Evolutionary conservation across 495 filamentous ascomycete genomes (phyloP), one percentile per base, ranked within the genome.

Genomic region (Tuber aestivum): DNA sequence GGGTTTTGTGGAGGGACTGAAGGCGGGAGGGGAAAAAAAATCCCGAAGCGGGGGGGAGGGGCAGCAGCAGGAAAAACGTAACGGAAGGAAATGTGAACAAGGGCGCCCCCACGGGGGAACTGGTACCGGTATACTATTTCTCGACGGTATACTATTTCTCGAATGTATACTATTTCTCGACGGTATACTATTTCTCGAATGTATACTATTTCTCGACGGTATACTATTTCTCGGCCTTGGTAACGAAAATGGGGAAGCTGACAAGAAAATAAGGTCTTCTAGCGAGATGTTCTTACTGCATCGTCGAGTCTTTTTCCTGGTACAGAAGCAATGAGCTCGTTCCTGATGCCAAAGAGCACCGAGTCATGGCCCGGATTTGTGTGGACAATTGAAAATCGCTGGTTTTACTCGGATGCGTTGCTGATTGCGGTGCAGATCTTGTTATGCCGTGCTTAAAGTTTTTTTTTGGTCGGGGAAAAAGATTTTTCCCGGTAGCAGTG

Each of bases 1-100:
- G 56, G 27, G 56, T 65, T 65, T 65, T 65, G 56, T 65, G 56
- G 56, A 65, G 56, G 56, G 56, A 65, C 27, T 32, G 27, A 65
- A 35, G 32, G 56, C 14, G 4, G 23, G 50, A n/a, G 27, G 56
- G 50, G 27, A 5, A 10, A 35, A 65, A 50, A 50, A 27, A 65
- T 35, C 27, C 3, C n/a, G 56, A 35, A 20, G 56, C 56, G 56
- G 56, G 56, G 56, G 56, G 56, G 56, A 65, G 56, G 56, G 56
- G 56, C 27, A 65, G 4, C 27, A 1, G 32, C 3, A 7, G 27
- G 27, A 65, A 35, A 61, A 65, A 65, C 27, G 56, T 65, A 35
- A 65, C 1, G 56, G 27, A 65, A 65, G 32, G 35, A 65, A 65
- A 35, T 1, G 27, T 65, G 56, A 65, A 65, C 27, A 65, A 65